Percentiles rank a stretch among this genome's conserved stretches.
phyloP scores from a whole-genome alignment of 164 flowering plant genomes.

The Euptelea pleiosperma region DNA sequence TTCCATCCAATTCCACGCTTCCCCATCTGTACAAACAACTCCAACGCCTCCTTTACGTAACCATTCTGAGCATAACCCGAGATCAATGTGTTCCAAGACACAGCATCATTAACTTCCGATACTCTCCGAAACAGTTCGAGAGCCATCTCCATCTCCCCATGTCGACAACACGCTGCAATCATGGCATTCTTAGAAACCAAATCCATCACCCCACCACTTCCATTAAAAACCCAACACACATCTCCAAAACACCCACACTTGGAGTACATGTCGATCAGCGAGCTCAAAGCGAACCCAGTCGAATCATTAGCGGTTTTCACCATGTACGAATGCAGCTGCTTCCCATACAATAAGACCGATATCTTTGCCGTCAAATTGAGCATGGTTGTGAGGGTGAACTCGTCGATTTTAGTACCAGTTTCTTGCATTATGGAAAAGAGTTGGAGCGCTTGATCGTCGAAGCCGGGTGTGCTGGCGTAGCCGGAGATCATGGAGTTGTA shows the following conservation, averaged over 20 bases:
- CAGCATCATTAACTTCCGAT: constrained; percentile 49
- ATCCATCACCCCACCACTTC: constrained; percentile 27
- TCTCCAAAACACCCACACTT: constrained; percentile 59
- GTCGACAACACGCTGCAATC: constrained; percentile 81
- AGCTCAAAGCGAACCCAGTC: constrained; percentile 47
- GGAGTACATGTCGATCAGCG: constrained; percentile 81
- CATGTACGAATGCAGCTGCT: constrained; percentile 68
- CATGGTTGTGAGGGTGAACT: constrained; percentile 62
- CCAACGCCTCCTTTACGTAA: constrained; percentile 37
- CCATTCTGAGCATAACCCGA: constrained; percentile 62
- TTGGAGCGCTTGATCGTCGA: constrained; percentile 40
- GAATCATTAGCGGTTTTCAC: constrained; percentile 53
- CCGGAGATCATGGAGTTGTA: constrained; percentile 72
- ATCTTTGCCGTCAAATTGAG: constrained; percentile 54
- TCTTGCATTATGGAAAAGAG: constrained; percentile 52
- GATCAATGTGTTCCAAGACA: constrained; percentile 82
- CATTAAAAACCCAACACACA: constrained; percentile 42
- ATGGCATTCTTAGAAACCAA: constrained; percentile 65
- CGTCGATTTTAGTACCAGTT: constrained; percentile 36
- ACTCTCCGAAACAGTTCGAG: constrained; percentile 40
- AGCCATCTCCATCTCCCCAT: constrained; percentile 63
- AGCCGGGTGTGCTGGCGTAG: constrained; percentile 40
- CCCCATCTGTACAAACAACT: constrained; percentile 49
- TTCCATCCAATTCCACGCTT: constrained; percentile 42
- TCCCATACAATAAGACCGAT: constrained; percentile 33